These are phyloP conservation scores for Agaricus subrufescens DNA, from an alignment of 768 basidiomycete genomes.

Conservation along the genomic window DNA sequence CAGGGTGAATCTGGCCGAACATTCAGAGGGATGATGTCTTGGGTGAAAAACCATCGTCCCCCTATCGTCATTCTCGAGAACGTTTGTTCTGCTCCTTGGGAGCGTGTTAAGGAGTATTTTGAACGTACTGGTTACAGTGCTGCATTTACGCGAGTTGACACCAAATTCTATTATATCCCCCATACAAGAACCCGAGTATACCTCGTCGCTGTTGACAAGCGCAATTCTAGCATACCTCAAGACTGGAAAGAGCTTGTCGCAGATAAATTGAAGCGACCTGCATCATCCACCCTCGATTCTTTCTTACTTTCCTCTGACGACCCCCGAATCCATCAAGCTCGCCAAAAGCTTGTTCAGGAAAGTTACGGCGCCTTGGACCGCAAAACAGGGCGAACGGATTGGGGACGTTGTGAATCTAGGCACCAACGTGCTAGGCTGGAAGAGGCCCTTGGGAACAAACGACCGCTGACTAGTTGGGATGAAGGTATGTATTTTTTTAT, in stretches of 20 bases:
- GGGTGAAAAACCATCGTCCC: conserved; percentile 83
- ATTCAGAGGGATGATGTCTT: conserved; percentile 92
- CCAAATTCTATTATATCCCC: conserved; percentile 89
- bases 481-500: conserved; percentile 51
- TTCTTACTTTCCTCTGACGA: conserved; percentile 92
- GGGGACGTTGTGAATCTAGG: conserved; percentile 89
- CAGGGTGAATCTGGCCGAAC: conserved; percentile 93
- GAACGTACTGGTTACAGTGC: conserved; percentile 75
- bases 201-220: conserved; percentile 72
- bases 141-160: conserved; percentile 64
- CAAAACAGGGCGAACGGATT: conserved; percentile 74
- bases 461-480: conserved; percentile 91
- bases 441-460: conserved; percentile 74
- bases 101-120: conserved; percentile 69
- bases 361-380: conserved; percentile 60
- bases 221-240: conserved; percentile 52
- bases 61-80: conserved; percentile 94
- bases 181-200: conserved; percentile 93
- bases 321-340: conserved; percentile 83
- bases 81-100: conserved; percentile 90
- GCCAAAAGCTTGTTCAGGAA: conserved; percentile 77
- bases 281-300: conserved; percentile 85
- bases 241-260: conserved; percentile 64
- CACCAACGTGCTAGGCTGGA: conserved; percentile 86
- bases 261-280: conserved; percentile 69